Evolutionary conservation across 768 basidiomycete species (phyloP), one percentile per base, ranked within the genome.

Genomic region (Hypholoma sublateritium): DNA sequence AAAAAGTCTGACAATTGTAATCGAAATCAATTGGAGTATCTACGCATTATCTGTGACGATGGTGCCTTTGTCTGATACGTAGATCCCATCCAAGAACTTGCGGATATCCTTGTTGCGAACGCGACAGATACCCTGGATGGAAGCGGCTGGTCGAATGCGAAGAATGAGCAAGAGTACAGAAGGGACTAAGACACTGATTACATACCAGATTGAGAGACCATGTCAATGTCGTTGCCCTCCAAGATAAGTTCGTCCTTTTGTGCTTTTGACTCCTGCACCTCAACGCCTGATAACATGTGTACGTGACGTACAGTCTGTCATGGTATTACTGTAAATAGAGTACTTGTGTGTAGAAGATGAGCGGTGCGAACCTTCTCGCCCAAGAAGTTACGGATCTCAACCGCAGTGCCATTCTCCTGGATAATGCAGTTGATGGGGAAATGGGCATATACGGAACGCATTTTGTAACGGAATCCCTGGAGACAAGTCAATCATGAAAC

Each of bases 81-180:
- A 94, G 77, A 95, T 85, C 73, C 93, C 91, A 71, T 95, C 93
- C 72, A 97, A 80, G 83, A 98, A 97, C 82, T 98, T 97, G 68
- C 96, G 93, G 77, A 98, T 98, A 82, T 96, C 96, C 82, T 99
- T 99, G 89, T 98, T 97, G 75, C 93, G 90, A 69, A 99, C 97
- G 65, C 89, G 86, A 80, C 94, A 97, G 59, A 89, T 81, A 65
- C 95, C 95, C 73, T 98, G 97, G 72, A 99, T 98, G 41, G 92
- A 92, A 46, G 97, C 97, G 59, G 97, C 94, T 88, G 59, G 17
- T 47, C 2, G 51, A 56, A 22, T 28, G 46, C 45, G 58, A 41
- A 42, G 37, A 44, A 21, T 41, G 11, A n/a, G n/a, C 16, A 9
- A 32, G 5, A 32, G 28, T 32, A 32, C 5, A 16, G 8, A 22